Base-by-base conservation (phyloP, 1,284 basidiomycete genomes). In the Sanghuangporus baumii region DNA sequence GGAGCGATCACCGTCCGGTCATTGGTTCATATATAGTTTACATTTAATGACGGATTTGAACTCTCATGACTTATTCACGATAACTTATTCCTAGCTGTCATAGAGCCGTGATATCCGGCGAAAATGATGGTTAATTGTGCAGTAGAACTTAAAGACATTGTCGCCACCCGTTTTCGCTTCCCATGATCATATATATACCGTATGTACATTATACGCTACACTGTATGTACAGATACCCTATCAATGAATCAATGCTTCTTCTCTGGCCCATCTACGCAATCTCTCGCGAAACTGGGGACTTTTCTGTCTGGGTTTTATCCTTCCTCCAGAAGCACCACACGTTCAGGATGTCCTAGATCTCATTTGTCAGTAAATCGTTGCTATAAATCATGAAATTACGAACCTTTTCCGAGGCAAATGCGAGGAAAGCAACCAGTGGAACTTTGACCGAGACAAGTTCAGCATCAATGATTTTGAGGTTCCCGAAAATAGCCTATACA, bases 1-100 rank as follows among this genome's bases (percentile, higher is more conserved):
- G 87, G 56, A 89, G 87, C 67, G 88, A 91, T 71, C 89, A 91
- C 69, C 75, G 91, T 55, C 91, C 91, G 0, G 91, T 93, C 31
- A 85, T 93, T 66, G 89, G 88, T 65, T 81, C 82, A 34, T 91
- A 88, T 70, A 82, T 81, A 50, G 75, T 88, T 58, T 89, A 87
- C 69, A 66, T 84, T 47, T 84, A 69, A 76, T 60, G 31, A 6
- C 36, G 11, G 20, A 58, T 20, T n/a, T 43, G n/a, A 14, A 11
- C 38, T n/a, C 8, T 14, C 41, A 58, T 58, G 26, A 58, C 26
- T 58, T 58, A 37, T 43, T 48, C 16, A 48, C 43, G 26, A n/a
- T 37, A 43, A 34, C 34, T 18, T 57, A 43, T 57, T 43, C 12
- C 38, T 34, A 11, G 3, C 43, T n/a, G 5, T n/a, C 23, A 5